These are phyloP conservation scores for Fraxinus cuspidata DNA, from an alignment of 257 asterid genomes.

Conservation along the genomic window DNA sequence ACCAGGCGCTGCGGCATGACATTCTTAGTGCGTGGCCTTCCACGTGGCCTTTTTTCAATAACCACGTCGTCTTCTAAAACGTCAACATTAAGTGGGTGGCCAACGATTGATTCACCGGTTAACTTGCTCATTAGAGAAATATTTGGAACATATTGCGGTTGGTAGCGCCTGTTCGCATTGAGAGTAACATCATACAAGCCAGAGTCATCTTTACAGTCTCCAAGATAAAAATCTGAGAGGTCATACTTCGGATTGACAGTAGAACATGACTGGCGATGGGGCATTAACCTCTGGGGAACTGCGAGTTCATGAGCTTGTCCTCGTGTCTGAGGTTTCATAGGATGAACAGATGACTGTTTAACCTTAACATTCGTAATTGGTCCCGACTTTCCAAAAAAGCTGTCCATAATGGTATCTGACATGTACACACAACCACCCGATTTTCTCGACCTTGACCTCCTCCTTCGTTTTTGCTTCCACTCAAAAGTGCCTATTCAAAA, in stretches of 20 bases:
- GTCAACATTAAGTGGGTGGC: constrained; percentile 70
- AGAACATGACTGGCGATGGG: background rate
- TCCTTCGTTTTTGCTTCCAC: background rate
- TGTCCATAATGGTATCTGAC: background rate
- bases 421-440: background rate
- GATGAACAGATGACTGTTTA: background rate
- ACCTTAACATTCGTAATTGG: background rate
- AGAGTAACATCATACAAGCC: background rate
- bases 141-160: no score
- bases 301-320: background rate
- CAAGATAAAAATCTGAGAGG: background rate
- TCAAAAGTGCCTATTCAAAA: background rate
- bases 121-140: constrained; percentile 68
- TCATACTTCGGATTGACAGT: background rate
- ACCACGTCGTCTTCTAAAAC: constrained; percentile 42
- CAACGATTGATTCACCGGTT: constrained; percentile 59
- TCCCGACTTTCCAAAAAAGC: background rate
- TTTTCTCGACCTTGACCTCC: background rate
- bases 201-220: background rate
- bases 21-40: constrained; percentile 27
- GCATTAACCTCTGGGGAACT: background rate
- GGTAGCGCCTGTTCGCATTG: background rate
- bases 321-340: background rate
- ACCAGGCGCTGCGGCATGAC: constrained; percentile 14
- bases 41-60: constrained; percentile 28